Evolutionary conservation across 345 rosid species (phyloP).

Genomic region (Arabidopsis arenosa): DNA sequence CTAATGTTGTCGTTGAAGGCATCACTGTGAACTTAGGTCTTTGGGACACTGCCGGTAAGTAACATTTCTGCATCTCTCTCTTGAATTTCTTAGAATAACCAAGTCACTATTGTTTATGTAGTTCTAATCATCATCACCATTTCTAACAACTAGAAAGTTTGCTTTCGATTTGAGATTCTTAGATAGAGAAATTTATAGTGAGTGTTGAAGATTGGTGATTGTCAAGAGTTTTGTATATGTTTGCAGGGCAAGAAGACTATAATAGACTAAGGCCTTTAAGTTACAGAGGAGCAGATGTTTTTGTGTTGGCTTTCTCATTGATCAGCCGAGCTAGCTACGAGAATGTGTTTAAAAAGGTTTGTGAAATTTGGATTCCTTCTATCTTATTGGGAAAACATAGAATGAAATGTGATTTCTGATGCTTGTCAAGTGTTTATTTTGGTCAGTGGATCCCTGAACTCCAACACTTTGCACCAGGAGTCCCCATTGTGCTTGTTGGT

Average conservation of each 20-base stretch:
- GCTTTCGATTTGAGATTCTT: neutral
- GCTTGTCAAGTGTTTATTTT: constrained; percentile 31
- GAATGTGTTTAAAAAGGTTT: constrained; percentile 81
- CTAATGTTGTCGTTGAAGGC: constrained; percentile 89
- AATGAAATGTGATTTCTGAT: constrained; percentile 32
- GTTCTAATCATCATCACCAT: neutral
- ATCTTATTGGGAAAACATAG: neutral
- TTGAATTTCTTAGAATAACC: neutral
- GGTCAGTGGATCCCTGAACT: constrained; percentile 90
- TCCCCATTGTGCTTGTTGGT: constrained; percentile 78
- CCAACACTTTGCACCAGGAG: constrained; percentile 78
- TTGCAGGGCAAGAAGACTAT: constrained; percentile 85
- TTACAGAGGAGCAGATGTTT: constrained; percentile 87
- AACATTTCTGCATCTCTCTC: neutral
- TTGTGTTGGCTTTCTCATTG: constrained; percentile 84
- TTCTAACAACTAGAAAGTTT: neutral
- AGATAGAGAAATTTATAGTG: neutral
- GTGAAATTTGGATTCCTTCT: neutral
- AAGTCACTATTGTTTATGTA: neutral
- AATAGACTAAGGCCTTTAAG: constrained; percentile 88
- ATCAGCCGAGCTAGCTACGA: constrained; percentile 88
- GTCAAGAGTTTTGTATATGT: neutral
- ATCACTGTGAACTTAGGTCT: constrained; percentile 90
- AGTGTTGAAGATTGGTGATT: neutral
- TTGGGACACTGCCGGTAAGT: constrained; percentile 97